Percentiles rank a stretch among this genome's conserved stretches.
phyloP scores from a whole-genome alignment of 495 filamentous ascomycete genomes.

The Podospora comata region DNA sequence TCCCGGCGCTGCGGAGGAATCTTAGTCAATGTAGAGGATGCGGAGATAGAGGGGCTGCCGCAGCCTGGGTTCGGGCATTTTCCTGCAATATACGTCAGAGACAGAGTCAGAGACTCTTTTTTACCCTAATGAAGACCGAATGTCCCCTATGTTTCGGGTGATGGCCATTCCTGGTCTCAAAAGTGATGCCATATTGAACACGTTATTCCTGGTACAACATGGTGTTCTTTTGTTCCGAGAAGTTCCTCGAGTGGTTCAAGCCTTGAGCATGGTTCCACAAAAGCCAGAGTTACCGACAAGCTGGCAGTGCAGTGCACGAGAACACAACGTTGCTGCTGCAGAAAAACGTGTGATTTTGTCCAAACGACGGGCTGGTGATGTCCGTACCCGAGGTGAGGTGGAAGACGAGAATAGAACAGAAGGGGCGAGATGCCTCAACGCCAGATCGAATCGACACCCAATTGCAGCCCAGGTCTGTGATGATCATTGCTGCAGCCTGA shows the following conservation, averaged over 20 bases:
- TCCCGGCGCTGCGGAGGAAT: slow-evolving; percentile 8
- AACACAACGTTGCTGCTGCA: not conserved
- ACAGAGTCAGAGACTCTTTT: not conserved
- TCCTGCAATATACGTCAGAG: not conserved
- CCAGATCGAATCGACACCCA: too few relatives aligned
- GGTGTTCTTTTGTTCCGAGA: not conserved
- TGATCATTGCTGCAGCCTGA: too few relatives aligned
- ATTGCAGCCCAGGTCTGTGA: too few relatives aligned
- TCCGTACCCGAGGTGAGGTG: not conserved
- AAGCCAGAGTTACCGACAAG: not conserved
- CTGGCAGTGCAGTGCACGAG: not conserved
- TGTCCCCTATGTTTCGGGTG: not conserved
- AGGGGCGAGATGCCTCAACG: too few relatives aligned
- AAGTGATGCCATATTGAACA: not conserved
- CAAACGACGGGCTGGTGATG: not conserved
- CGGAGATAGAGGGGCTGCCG: not conserved
- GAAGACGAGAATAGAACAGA: not conserved
- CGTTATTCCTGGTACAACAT: not conserved
- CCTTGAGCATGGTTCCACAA: not conserved
- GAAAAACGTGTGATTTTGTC: not conserved
- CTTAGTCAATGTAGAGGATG: not conserved
- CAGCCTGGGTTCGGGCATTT: not conserved
- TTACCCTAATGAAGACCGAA: not conserved
- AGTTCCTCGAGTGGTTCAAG: not conserved
- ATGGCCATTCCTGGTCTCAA: not conserved